Evolutionary conservation across 371 early-diverging fungal species (phyloP).

Genomic region (Mucor plumbeus): DNA sequence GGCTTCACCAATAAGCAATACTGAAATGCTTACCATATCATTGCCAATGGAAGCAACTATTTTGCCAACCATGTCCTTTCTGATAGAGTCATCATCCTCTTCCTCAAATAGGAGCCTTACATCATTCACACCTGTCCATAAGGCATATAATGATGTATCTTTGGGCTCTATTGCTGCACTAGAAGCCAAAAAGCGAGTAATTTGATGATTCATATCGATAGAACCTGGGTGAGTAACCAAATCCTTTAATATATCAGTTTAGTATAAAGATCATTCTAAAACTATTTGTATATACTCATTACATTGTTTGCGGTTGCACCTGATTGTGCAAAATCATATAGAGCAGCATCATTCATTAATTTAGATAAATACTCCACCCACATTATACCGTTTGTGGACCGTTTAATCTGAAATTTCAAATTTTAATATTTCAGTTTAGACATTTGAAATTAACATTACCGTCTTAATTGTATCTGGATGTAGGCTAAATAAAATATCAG

Average conservation of each 20-base stretch:
- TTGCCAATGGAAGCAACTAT: neutral
- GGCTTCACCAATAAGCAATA: neutral
- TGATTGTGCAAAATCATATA: slow-evolving; percentile 26
- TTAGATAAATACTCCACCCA: slow-evolving; percentile 24
- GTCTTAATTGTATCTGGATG: slow-evolving; percentile 5
- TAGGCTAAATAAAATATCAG: neutral
- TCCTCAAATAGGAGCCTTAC: slow-evolving; percentile 12
- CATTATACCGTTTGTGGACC: slow-evolving; percentile 18
- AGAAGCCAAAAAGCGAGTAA: neutral
- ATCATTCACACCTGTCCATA: slow-evolving; percentile 30
- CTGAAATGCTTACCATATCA: slow-evolving; percentile 7
- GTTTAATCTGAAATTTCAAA: slow-evolving; percentile 1
- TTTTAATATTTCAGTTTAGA: neutral
- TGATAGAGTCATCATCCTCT: neutral
- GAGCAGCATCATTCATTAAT: neutral
- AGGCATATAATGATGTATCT: neutral
- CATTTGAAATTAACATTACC: neutral
- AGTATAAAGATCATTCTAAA: neutral
- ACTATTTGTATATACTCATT: neutral
- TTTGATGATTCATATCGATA: neutral
- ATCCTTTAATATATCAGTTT: neutral
- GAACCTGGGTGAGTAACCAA: neutral
- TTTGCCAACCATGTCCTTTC: neutral
- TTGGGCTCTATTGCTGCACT: neutral
- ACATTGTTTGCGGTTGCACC: slow-evolving; percentile 28